Base-by-base conservation (phyloP, 352 stramenopile species). In the Globisporangium polare region DNA sequence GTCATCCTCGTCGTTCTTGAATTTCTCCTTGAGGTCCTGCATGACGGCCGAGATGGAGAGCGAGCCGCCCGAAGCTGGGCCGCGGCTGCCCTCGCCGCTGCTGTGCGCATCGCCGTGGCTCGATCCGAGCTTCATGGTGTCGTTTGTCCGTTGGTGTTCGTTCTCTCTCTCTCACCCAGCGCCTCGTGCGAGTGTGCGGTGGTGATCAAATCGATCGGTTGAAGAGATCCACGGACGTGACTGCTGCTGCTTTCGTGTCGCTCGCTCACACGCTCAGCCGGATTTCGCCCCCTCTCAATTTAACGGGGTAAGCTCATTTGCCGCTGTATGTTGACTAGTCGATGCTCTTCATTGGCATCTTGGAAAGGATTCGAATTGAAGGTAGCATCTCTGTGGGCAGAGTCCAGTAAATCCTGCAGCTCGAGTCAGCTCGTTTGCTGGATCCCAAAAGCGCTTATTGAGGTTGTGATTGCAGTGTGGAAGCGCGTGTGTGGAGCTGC, bases 1-100 rank as follows among this genome's bases (percentile, higher is more conserved):
- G 60, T 98, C 95, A 62, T 98, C 96, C 63, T 98, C 95, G 64
- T 99, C 97, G 63, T 98, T 97, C 78, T 99, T 99, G 71, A 99
- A 99, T 83, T 99, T 99, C 73, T 99, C 97, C 75, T 98, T 98
- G 42, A 98, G 86, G 55, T 96, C 92, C 57, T 98, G 94, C 73
- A 99, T 96, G 50, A 93, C 83, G 8, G 83, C 90, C n/a, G 84
- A 89, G 58, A 95, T 85, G 29, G 81, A 77, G 29, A 82, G 69
- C 33, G 73, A 63, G 31, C 69, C 59, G 67, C 71, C 80, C 54
- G 56, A 67, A 7, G 29, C 61, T 61, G 63, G 65, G 10, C 69
- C 59, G 41, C 71, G 67, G 17, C 74, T 65, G 27, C 79, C 69
- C 10, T 76, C 76, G 41, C 75, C 56, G 20, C 69, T 78, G 58